These are phyloP conservation scores for Tricholoma matsutake DNA, from an alignment of 768 basidiomycete genomes.

Conservation along the genomic window DNA sequence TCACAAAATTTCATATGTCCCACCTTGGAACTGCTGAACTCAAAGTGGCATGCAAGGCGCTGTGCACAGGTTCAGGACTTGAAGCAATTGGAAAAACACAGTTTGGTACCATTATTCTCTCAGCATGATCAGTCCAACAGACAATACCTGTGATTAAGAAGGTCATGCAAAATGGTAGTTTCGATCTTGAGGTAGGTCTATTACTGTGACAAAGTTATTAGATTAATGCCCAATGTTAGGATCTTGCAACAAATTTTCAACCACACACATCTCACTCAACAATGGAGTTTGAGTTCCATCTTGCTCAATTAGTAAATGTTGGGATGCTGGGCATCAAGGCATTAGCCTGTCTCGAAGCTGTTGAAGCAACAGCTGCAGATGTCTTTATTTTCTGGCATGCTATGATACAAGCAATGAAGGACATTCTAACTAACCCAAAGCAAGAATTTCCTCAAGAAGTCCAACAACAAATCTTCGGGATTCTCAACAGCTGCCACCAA, in stretches of 20 bases:
- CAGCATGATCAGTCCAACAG: not conserved
- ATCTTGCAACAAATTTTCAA: constrained; percentile 1
- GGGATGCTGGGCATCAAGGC: constrained; percentile 16
- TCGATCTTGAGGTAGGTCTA: not conserved
- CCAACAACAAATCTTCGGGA: constrained; percentile 7
- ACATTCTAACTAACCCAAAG: not conserved
- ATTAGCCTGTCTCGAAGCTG: constrained; percentile 23
- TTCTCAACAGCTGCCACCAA: constrained; percentile 6
- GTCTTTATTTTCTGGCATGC: constrained; percentile 17
- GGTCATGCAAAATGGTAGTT: no score
- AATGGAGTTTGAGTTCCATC: no score
- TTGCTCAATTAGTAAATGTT: not conserved
- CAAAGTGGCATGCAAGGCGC: not conserved
- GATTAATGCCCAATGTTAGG: not conserved
- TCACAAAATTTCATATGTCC: not conserved
- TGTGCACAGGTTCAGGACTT: not conserved
- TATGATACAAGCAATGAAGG: constrained; percentile 12
- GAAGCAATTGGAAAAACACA: not conserved
- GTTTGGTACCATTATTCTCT: not conserved
- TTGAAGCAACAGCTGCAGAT: no score
- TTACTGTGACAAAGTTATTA: constrained; percentile 7
- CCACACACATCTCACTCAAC: not conserved
- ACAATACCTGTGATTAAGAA: not conserved
- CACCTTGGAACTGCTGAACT: not conserved
- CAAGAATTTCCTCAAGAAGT: constrained; percentile 6